A percentile compares a stretch with the other conserved stretches of the same genome.
Evolutionary conservation across 2,329 filamentous ascomycete species (phyloP).

Genomic region (Nigrospora sphaerica): DNA sequence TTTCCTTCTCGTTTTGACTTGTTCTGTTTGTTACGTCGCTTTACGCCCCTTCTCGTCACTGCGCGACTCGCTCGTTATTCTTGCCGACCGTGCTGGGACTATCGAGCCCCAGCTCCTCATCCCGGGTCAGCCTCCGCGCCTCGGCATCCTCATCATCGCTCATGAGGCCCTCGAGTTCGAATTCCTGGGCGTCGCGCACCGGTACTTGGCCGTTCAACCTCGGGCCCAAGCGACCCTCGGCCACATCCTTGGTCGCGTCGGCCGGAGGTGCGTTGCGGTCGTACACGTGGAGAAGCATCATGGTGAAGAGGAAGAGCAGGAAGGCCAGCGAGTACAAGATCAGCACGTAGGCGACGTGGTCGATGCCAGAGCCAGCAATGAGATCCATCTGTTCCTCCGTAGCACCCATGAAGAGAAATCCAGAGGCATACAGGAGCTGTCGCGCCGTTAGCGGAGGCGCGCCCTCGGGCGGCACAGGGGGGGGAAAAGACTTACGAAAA

Average conservation of each 20-base stretch:
- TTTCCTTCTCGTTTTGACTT: no score
- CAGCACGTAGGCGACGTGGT: slow-evolving; percentile 86
- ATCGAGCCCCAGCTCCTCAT: slow-evolving; percentile 29
- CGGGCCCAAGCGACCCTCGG: slow-evolving; percentile 28
- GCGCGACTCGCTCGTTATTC: slow-evolving; percentile 31
- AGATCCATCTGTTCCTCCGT: slow-evolving; percentile 93
- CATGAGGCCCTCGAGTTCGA: slow-evolving; percentile 85
- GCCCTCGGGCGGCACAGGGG: background rate
- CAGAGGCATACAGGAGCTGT: slow-evolving; percentile 82
- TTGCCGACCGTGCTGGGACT: slow-evolving; percentile 42
- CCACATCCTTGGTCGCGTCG: slow-evolving; percentile 25
- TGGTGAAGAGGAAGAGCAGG: slow-evolving; percentile 82
- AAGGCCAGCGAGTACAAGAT: slow-evolving; percentile 89
- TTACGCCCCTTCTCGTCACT: slow-evolving; percentile 3
- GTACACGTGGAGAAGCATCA: slow-evolving; percentile 80
- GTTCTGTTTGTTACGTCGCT: no score
- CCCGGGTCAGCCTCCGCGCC: slow-evolving; percentile 26
- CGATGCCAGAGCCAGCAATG: slow-evolving; percentile 65
- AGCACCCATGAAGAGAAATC: slow-evolving; percentile 95
- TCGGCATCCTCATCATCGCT: slow-evolving; percentile 74
- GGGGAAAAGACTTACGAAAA: slow-evolving; percentile 51
- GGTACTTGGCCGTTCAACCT: slow-evolving; percentile 23
- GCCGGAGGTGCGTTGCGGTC: slow-evolving; percentile 47
- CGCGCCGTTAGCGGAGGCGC: slow-evolving; percentile 10
- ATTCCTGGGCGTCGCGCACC: slow-evolving; percentile 78